Base-by-base conservation (phyloP, 2,329 filamentous ascomycete species). In the Colletotrichum lindemuthianum region DNA sequence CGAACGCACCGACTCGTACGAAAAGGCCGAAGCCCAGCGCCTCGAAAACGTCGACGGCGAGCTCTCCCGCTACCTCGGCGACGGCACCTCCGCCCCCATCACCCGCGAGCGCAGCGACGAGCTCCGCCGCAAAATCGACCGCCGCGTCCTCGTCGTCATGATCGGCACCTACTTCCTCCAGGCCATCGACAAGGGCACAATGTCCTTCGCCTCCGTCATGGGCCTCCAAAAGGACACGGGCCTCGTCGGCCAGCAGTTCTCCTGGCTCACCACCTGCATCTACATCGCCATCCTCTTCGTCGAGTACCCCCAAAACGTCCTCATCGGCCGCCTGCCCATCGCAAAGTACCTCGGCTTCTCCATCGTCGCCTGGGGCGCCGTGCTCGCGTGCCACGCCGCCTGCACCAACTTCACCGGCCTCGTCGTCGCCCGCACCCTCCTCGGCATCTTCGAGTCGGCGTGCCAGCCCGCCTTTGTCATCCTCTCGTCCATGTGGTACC, bases 121-220 rank as follows among this genome's bases (percentile, higher is more conserved):
- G 36, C 80, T 93, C 56, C 87, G 86, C 67, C 82, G 76, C 55
- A 79, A 88, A 79, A 91, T 93, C 68, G 89, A 93, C 75, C 83
- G 80, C 66, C 85, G 90, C 37, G 84, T 93, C 2, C 78, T 94
- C 47, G 76, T 83, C 2, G 81, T 93, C 73, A 93, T 93, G 90
- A 84, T 93, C 61, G 75, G 84, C 51, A 92, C 90, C 0, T 92
- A 93, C 75, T 92, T 93, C 72, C 76, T 92, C 24, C 90, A 91
- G 71, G 84, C 87, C 49, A 81, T 91, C 49, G 88, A 91, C 74
- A 90, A 90, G 74, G 88, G 87, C 33, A 90, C 88, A 0, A 77
- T 91, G 71, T 86, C 83, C 1, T 90, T 82, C 82, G 85, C 86
- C 8, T 85, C 84, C 48, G 89, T 90, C 72, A 89, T 90, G 87